A percentile compares a stretch with the other conserved stretches of the same genome.
These are phyloP conservation scores for Salix brachista DNA, from an alignment of 345 rosid species.

Conservation along the genomic window DNA sequence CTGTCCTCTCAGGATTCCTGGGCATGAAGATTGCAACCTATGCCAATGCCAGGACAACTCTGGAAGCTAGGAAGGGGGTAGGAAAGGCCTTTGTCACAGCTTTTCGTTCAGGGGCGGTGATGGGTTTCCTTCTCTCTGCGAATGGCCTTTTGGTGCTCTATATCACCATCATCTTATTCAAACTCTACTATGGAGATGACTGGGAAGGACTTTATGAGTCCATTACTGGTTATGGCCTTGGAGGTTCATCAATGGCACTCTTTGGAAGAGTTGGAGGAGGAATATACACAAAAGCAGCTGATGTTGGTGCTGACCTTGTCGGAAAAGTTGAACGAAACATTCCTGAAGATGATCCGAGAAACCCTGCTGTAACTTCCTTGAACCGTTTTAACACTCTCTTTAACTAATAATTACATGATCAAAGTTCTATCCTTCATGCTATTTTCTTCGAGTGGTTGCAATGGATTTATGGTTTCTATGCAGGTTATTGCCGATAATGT, in stretches of 20 bases:
- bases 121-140: constrained; percentile 75
- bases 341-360: constrained; percentile 67
- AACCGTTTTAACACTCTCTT: background rate
- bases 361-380: constrained; percentile 51
- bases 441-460: background rate
- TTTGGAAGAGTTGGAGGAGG: constrained; percentile 74
- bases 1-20: constrained; percentile 60
- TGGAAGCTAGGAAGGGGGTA: constrained; percentile 62
- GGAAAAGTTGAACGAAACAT: constrained; percentile 63
- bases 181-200: constrained; percentile 62
- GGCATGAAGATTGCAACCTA: constrained; percentile 76
- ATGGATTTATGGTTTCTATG: background rate
- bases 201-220: constrained; percentile 76
- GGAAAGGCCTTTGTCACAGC: constrained; percentile 62
- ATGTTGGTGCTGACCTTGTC: constrained; percentile 70
- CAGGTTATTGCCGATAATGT: constrained; percentile 77
- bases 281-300: constrained; percentile 62
- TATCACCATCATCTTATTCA: constrained; percentile 49
- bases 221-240: constrained; percentile 65
- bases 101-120: constrained; percentile 60
- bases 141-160: constrained; percentile 64
- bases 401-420: background rate
- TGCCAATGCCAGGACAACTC: constrained; percentile 67
- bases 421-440: background rate
- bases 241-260: constrained; percentile 70